phyloP scores from a whole-genome alignment of 1,284 basidiomycete species.

The Cryptococcus jaspeensis region DNA sequence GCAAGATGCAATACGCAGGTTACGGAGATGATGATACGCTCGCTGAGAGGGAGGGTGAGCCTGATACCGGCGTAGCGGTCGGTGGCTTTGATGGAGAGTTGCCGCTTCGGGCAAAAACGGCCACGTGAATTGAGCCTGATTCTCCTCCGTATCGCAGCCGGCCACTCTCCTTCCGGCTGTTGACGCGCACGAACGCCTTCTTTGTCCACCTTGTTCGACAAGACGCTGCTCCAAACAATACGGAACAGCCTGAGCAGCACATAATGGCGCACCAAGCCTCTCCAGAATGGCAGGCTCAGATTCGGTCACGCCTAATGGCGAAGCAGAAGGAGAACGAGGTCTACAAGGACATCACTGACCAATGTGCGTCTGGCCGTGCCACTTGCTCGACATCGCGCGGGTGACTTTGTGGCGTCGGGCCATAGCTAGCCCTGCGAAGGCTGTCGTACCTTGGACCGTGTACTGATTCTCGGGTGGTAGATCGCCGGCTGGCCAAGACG shows the following conservation, averaged over 20 bases:
- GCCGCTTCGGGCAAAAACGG: too few relatives aligned
- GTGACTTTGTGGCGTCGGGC: neutral
- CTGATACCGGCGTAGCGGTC: neutral
- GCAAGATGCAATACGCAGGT: neutral
- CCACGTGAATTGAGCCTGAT: too few relatives aligned
- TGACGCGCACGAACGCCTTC: too few relatives aligned
- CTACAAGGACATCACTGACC: constrained; percentile 76
- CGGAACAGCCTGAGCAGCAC: neutral
- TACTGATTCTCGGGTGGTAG: constrained; percentile 52
- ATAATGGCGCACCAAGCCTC: constrained; percentile 14
- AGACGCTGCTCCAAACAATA: too few relatives aligned
- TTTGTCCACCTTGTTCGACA: too few relatives aligned
- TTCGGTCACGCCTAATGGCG: constrained; percentile 64
- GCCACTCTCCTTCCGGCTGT: too few relatives aligned
- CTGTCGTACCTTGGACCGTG: too few relatives aligned
- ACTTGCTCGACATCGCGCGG: neutral
- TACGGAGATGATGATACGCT: too few relatives aligned
- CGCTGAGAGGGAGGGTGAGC: neutral
- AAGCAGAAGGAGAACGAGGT: constrained; percentile 67
- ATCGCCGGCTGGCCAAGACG: constrained; percentile 83
- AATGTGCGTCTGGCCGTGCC: constrained; percentile 62
- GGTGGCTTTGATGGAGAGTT: neutral
- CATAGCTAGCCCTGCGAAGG: neutral
- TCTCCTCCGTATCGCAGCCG: too few relatives aligned
- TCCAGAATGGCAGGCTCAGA: constrained; percentile 46